A percentile compares a stretch with the other conserved stretches of the same genome.
Conservation (phyloP, 2,329 filamentous ascomycete species). For the Madurella mycetomatis region DNA sequence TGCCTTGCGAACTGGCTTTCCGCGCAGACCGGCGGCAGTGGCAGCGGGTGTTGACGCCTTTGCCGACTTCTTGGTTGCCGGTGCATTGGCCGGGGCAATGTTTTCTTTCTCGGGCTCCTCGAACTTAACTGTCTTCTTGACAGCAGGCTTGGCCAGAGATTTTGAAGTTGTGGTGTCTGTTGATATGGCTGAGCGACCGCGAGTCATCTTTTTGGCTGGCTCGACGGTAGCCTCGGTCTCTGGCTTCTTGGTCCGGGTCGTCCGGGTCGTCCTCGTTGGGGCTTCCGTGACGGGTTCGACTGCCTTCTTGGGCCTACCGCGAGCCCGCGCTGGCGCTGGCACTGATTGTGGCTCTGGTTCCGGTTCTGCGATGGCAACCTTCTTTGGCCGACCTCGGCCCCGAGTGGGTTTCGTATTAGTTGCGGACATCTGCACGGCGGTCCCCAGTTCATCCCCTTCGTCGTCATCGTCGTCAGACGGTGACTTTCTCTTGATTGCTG, state of each 20-base stretch:
- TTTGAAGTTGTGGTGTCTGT: conserved; percentile 22
- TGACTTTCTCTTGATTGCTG: conserved; percentile 48
- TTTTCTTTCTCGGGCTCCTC: conserved; percentile 64
- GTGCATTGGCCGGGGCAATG: conserved; percentile 35
- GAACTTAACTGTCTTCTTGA: conserved; percentile 61
- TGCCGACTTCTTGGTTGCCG: conserved; percentile 31
- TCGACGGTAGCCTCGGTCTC: conserved; percentile 4
- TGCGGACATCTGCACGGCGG: conserved; percentile 15
- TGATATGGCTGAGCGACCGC: conserved; percentile 35
- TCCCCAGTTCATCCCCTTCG: conserved; percentile 33
- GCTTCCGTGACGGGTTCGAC: conserved; percentile 27
- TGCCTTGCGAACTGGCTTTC: conserved; percentile 44
- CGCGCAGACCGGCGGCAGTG: conserved; percentile 35
- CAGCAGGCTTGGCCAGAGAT: conserved; percentile 39
- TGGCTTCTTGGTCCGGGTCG: conserved; percentile 14
- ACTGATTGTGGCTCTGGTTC: conserved; percentile 37
- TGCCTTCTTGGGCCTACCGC: conserved; percentile 33
- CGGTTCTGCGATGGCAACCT: conserved; percentile 30
- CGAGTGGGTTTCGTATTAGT: conserved; percentile 32
- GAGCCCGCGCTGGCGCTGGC: conserved; percentile 21
- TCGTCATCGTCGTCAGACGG: conserved; percentile 50
- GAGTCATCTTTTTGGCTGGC: conserved; percentile 35
- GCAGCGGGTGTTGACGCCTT: conserved; percentile 11
- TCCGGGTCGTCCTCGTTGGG: conserved; percentile 24
- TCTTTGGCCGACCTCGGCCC: conserved; percentile 46